Evolutionary conservation across 345 rosid genomes (phyloP).

Genomic region (Cardamine resedifolia): DNA sequence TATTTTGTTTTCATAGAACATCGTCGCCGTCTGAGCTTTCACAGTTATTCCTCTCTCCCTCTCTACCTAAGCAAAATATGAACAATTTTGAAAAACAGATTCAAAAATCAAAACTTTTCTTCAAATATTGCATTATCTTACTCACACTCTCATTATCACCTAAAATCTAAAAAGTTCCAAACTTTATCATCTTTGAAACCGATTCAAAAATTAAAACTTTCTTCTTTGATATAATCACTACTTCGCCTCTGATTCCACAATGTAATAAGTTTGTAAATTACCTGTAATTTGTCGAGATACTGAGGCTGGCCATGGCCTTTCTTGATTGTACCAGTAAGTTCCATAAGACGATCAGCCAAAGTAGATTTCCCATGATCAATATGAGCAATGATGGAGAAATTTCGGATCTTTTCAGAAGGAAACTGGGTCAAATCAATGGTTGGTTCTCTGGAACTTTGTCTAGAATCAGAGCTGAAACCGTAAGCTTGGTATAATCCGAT

Average conservation of each 20-base stretch:
- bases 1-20: constrained; percentile 60
- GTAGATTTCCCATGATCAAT: constrained; percentile 97
- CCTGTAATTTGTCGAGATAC: constrained; percentile 96
- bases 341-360: constrained; percentile 93
- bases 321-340: constrained; percentile 92
- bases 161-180: background rate
- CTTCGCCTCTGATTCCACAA: no score
- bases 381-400: constrained; percentile 95
- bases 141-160: background rate
- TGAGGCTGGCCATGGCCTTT: constrained; percentile 97
- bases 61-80: constrained; percentile 60
- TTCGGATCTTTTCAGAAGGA: constrained; percentile 77
- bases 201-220: background rate
- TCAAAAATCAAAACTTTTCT: background rate
- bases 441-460: constrained; percentile 45
- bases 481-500: constrained; percentile 33
- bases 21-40: constrained; percentile 96
- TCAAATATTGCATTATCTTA: background rate
- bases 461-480: constrained; percentile 63
- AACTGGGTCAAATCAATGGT: constrained; percentile 63
- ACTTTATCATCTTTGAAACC: background rate
- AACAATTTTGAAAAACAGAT: background rate
- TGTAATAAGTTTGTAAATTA: constrained; percentile 12
- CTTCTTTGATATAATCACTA: background rate
- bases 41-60: constrained; percentile 99